Evolutionary conservation across 2,329 filamentous ascomycete species (phyloP).

Genomic region (Pestalotiopsis fici): DNA sequence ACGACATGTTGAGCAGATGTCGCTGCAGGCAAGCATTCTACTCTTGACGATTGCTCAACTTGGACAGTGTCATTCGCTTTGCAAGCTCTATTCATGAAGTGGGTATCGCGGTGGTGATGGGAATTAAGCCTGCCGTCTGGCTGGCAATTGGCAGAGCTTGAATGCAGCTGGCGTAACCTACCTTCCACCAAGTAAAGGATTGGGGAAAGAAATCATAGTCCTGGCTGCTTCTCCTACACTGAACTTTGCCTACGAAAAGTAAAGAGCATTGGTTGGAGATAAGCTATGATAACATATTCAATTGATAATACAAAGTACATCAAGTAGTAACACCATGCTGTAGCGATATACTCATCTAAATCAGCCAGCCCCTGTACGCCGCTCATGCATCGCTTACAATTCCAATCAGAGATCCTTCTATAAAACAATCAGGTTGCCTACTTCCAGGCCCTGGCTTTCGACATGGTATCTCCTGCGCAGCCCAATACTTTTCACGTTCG

Average conservation of each 20-base stretch:
- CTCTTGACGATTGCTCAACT: neutral
- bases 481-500: slow-evolving; percentile 66
- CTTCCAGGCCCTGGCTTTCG: slow-evolving; percentile 75
- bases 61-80: neutral
- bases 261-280: too few relatives aligned
- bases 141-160: neutral
- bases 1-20: neutral
- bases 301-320: neutral
- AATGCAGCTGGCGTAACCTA: neutral
- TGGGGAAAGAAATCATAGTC: too few relatives aligned
- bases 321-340: neutral
- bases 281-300: neutral
- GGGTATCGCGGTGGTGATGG: neutral
- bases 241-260: too few relatives aligned
- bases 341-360: neutral
- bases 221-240: too few relatives aligned
- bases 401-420: slow-evolving; percentile 23
- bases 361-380: neutral
- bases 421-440: slow-evolving; percentile 76
- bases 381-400: neutral
- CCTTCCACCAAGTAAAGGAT: neutral
- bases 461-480: slow-evolving; percentile 79
- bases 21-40: neutral
- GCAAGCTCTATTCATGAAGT: neutral
- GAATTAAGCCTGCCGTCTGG: neutral